These are phyloP conservation scores for Prunus padus DNA, from an alignment of 306 rosid genomes.

Conservation along the genomic window DNA sequence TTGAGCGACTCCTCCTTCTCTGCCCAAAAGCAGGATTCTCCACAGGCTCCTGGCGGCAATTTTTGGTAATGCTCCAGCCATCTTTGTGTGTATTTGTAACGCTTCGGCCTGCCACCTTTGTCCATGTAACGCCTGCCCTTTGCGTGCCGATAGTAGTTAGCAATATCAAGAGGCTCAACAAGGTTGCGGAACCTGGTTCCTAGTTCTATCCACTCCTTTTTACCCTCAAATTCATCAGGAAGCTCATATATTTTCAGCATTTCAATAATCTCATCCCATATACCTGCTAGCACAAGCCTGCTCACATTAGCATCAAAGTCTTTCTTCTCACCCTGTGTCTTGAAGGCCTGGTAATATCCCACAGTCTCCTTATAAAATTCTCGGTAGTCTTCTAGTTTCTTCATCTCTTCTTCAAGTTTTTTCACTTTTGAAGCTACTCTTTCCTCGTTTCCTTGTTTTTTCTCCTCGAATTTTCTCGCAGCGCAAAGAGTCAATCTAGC, in stretches of 20 bases:
- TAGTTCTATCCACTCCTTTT: conserved; percentile 27
- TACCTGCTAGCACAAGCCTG: conserved; percentile 61
- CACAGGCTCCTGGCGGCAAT: conserved; percentile 2
- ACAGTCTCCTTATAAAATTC: conserved; percentile 7
- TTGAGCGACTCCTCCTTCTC: conserved; percentile 58
- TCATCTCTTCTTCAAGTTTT: not conserved
- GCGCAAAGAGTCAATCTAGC: conserved; percentile 68
- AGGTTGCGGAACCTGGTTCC: conserved; percentile 61
- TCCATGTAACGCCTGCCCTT: conserved; percentile 54
- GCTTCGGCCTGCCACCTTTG: conserved; percentile 49
- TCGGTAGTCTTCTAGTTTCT: conserved; percentile 33
- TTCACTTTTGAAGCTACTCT: conserved; percentile 12
- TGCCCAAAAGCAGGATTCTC: conserved; percentile 74
- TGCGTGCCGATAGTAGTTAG: conserved; percentile 68
- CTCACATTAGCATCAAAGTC: conserved; percentile 75
- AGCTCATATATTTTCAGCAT: conserved; percentile 60
- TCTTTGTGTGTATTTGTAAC: conserved; percentile 65
- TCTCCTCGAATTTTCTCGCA: conserved; percentile 49
- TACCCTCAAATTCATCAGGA: conserved; percentile 77
- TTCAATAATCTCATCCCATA: conserved; percentile 75
- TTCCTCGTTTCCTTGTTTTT: conserved; percentile 31
- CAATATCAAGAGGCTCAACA: conserved; percentile 75
- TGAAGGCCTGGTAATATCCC: conserved; percentile 72
- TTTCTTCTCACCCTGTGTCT: conserved; percentile 35
- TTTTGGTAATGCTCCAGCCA: conserved; percentile 51